Percentiles rank a stretch among this genome's conserved stretches.
Evolutionary conservation across 306 rosid genomes (phyloP).

Genomic region (Ochetophila trinervis): DNA sequence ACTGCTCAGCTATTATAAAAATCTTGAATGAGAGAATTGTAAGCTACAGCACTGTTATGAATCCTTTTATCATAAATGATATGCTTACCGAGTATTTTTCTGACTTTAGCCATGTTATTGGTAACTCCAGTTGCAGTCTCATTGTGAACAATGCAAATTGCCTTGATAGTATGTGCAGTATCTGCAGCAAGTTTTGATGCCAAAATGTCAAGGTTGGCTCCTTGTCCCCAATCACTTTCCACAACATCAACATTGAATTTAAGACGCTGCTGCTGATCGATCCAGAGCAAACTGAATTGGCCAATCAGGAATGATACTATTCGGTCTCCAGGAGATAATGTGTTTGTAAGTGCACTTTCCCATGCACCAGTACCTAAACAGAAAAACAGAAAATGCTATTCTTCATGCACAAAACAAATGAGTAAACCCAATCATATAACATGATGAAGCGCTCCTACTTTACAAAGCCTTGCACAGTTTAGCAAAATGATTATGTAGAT

Average conservation of each 20-base stretch:
- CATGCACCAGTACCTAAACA: constrained; percentile 95
- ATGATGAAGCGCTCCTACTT: neutral
- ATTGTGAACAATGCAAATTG: constrained; percentile 93
- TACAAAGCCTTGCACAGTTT: neutral
- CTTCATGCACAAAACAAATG: neutral
- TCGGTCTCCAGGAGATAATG: constrained; percentile 93
- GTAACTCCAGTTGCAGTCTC: constrained; percentile 99
- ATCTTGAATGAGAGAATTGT: neutral
- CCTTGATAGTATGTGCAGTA: constrained; percentile 75
- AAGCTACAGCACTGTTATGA: neutral
- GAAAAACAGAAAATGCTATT: constrained; percentile 22
- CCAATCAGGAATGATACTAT: constrained; percentile 87
- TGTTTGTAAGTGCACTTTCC: constrained; percentile 99
- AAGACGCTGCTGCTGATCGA: constrained; percentile 98
- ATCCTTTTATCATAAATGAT: neutral
- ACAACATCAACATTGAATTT: constrained; percentile 89
- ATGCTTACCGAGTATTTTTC: constrained; percentile 76
- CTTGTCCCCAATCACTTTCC: constrained; percentile 96
- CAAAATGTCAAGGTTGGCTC: constrained; percentile 84
- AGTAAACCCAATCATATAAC: neutral
- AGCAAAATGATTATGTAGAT: neutral
- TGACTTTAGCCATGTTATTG: constrained; percentile 71
- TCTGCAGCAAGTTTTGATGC: constrained; percentile 86
- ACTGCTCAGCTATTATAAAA: neutral
- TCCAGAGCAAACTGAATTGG: constrained; percentile 98